Evolutionary conservation across 2,329 filamentous ascomycete genomes (phyloP).

Genomic region (Cordyceps militaris): DNA sequence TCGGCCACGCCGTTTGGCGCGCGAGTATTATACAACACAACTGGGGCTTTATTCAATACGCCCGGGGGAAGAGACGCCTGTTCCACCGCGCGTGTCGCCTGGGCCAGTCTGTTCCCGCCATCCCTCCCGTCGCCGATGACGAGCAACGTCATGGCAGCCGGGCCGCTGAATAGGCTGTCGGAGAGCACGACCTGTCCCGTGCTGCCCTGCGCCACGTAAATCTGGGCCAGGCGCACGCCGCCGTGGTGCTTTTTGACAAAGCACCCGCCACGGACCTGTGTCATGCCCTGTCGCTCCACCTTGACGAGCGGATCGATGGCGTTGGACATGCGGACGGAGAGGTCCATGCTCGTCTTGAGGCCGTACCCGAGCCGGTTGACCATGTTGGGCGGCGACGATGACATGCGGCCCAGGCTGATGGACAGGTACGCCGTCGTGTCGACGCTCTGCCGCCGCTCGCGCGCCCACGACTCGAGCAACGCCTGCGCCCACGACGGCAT

Average conservation of each 20-base stretch:
- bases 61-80: not conserved
- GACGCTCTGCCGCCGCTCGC: constrained; percentile 18
- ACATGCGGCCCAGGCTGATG: not conserved
- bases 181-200: not conserved
- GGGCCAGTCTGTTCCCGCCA: not conserved
- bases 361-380: not conserved
- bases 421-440: constrained; percentile 12
- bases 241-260: constrained; percentile 1
- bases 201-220: not conserved
- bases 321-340: not conserved
- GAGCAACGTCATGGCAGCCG: constrained; percentile 9
- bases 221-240: constrained; percentile 13
- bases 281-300: constrained; percentile 12
- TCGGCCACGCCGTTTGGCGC: not conserved
- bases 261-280: constrained; percentile 11
- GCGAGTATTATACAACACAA: not conserved
- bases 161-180: not conserved
- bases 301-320: constrained; percentile 2
- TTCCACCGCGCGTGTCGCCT: not conserved
- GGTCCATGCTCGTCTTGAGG: constrained; percentile 11
- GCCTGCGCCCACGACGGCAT: not conserved
- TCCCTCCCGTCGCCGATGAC: not conserved
- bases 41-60: not conserved
- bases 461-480: constrained; percentile 14
- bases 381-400: not conserved